Evolutionary conservation across 108 stramenopile genomes (phyloP), one percentile per base, ranked within the genome.

Genomic region (Cyclotella baltica): DNA sequence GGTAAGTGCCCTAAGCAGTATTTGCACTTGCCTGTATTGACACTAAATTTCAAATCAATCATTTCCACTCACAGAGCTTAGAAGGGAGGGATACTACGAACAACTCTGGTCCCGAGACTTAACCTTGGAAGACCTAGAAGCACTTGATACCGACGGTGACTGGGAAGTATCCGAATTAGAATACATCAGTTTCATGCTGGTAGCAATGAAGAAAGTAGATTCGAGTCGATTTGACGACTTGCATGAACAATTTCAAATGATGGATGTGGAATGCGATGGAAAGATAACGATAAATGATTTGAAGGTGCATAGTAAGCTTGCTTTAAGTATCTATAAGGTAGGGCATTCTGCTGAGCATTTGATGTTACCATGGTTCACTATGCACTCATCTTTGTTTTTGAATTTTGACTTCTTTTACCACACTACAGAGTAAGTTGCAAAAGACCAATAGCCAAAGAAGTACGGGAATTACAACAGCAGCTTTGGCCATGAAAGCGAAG

Each of bases 101-200:
- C 55, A 71, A 36, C 35, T 84, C 38, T 63, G 58, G 76, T 56
- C 81, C 10, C 50, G 63, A 34, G 65, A 87, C 27, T 52, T 93
- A 37, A 86, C 76, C n/a, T 37, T 87, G 50, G 87, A 83, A 33
- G 92, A 93, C 48, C 46, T 85, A 33, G 76, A 85, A 19, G 72
- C 72, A 0, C 47, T 82, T 0, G 85, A 85, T 29, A 66, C 57
- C 46, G 66, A 82, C 70, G 51, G 81, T 40, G 77, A 85, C 38
- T 81, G 85, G 0, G 88, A 78, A 67, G 92, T 93, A 48, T 77
- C 73, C 48, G 73, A 88, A 75, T 65, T 83, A 47, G 92, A 93
- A 55, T 93, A 87, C 70, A 68, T 93, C n/a, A 86, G 85, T 62
- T 91, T 89, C 80, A 90, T 91, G 92, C 83, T 93, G 16, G 80